Evolutionary conservation across 2,329 filamentous ascomycete species (phyloP), one percentile per base, ranked within the genome.

Genomic region (Phaeosphaeria sp.): DNA sequence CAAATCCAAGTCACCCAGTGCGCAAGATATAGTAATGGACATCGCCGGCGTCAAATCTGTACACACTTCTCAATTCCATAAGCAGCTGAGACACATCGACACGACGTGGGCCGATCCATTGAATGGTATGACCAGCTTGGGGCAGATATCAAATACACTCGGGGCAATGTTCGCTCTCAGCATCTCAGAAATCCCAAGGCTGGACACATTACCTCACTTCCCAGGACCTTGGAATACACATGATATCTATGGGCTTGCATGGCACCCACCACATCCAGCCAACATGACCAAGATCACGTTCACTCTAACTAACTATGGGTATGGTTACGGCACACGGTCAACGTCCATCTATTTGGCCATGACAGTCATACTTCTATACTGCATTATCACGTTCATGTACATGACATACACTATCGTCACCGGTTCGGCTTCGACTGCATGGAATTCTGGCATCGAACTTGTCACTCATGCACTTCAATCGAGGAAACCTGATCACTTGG

Each of bases 371-470:
- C 36, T 22, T 2, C 18, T 40, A 11, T 61, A 61, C 20, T 61
- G 55, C 25, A 18, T 52, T 4, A 25, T 55, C 21, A 51, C 27
- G 17, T 15, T 59, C 3, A 40, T 6, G 7, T 62, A 59, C 33
- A 11, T 62, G 6, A 39, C 49, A 5, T 62, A 54, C 39, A 49
- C 51, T 15, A 22, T 59, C 40, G 36, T 25, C 17, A 39, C 46
- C 18, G 53, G 56, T 3, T 33, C 36, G 11, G 55, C 53, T 6
- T 62, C 59, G 9, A 62, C 59, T 5, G 56, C 56, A 3, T 62
- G 50, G 59, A 49, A 48, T 27, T 59, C 59, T 4, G 50, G 49
- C 2, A 44, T 48, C 15, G 59, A 59, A 43, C 44, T 62, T 22
- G 42, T 57, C 5, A 21, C 47, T 2, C 47, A 56, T 2, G 59